A percentile compares a stretch with the other conserved stretches of the same genome.
Evolutionary conservation across 176 grass and related monocot genomes (phyloP).

Genomic region (Alloteropsis semialata): DNA sequence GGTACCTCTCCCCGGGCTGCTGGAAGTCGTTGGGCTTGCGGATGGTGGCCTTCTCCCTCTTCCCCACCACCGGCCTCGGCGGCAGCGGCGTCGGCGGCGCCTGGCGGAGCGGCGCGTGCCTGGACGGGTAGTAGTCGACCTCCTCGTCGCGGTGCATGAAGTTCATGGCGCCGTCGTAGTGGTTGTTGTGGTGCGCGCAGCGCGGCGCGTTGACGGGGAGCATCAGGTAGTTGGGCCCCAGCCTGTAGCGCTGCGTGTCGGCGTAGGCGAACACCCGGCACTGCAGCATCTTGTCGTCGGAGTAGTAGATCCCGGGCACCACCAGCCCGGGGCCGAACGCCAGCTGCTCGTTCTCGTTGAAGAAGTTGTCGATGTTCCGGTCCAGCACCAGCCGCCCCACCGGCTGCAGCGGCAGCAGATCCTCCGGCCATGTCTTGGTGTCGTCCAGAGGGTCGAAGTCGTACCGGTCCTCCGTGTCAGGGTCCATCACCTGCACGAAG

Average conservation of each 20-base stretch:
- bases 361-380: constrained; percentile 95
- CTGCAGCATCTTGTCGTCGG: constrained; percentile 98
- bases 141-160: constrained; percentile 99
- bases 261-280: constrained; percentile 89
- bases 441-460: constrained; percentile 95
- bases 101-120: constrained; percentile 66
- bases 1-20: constrained; percentile 81
- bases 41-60: constrained; percentile 56
- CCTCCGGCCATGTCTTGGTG: constrained; percentile 96
- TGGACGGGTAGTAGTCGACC: constrained; percentile 98
- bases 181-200: constrained; percentile 91
- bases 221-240: constrained; percentile 85
- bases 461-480: constrained; percentile 52
- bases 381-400: constrained; percentile 75
- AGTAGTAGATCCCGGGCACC: constrained; percentile 93
- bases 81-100: constrained; percentile 41
- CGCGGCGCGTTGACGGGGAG: constrained; percentile 83
- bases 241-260: constrained; percentile 85
- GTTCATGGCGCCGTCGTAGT: constrained; percentile 92
- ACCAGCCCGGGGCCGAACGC: constrained; percentile 79
- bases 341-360: constrained; percentile 92
- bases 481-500: constrained; percentile 88
- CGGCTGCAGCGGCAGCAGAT: constrained; percentile 59
- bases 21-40: constrained; percentile 81
- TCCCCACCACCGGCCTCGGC: constrained; percentile 33